Evolutionary conservation across 495 filamentous ascomycete genomes (phyloP).

Genomic region (Filosporella fistucella): DNA sequence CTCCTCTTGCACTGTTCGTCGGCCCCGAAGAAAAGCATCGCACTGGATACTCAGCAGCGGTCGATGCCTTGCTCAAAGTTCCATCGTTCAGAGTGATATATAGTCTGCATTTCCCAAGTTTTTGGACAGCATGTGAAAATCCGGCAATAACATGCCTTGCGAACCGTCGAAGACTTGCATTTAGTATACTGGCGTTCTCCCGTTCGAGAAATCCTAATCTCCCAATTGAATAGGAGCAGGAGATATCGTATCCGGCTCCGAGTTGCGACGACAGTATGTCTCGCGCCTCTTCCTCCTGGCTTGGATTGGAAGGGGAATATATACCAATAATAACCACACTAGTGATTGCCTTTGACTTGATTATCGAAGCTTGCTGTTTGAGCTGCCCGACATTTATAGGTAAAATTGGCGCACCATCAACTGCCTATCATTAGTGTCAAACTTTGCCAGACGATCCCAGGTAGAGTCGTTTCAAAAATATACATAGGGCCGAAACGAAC

Average conservation of each 20-base stretch:
- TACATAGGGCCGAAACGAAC: constrained; percentile 1
- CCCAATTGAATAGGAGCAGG: constrained; percentile 38
- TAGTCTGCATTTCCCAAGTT: constrained; percentile 39
- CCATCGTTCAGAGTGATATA: constrained; percentile 52
- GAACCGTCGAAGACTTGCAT: constrained; percentile 40
- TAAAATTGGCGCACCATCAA: constrained; percentile 33
- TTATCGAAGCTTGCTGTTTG: constrained; percentile 26
- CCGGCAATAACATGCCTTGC: constrained; percentile 38
- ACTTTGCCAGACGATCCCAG: not conserved
- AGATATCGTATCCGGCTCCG: constrained; percentile 20
- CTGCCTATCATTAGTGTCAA: constrained; percentile 12
- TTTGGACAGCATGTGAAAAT: constrained; percentile 37
- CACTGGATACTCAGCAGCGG: constrained; percentile 42
- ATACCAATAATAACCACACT: constrained; percentile 34
- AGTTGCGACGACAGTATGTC: constrained; percentile 16
- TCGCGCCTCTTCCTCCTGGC: constrained; percentile 19
- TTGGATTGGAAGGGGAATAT: constrained; percentile 29
- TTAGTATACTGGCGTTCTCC: constrained; percentile 51
- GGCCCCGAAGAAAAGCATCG: constrained; percentile 47
- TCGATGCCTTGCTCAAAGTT: constrained; percentile 36
- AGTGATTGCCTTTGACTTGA: constrained; percentile 27
- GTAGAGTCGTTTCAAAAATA: not conserved
- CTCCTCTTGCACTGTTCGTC: constrained; percentile 48
- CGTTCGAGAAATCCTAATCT: constrained; percentile 44
- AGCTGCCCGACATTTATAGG: constrained; percentile 26